Conservation (phyloP, 768 basidiomycete genomes). For the Tephrocybe sp. region DNA sequence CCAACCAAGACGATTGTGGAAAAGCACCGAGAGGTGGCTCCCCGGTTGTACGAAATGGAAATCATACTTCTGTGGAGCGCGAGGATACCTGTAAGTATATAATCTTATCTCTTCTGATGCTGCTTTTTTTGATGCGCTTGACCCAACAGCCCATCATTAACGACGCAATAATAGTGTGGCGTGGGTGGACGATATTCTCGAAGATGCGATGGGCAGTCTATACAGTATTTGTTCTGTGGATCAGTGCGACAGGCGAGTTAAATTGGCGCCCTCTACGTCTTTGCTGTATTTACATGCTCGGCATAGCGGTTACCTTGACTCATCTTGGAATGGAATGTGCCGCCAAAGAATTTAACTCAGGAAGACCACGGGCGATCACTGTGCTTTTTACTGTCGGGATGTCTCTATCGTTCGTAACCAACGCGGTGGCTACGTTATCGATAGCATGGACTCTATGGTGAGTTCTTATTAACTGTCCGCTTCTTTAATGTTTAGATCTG, state of each 20-base stretch:
- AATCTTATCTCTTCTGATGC: neutral
- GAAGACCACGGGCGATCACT: neutral
- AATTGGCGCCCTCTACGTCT: neutral
- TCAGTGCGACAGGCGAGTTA: slow-evolving; percentile 1
- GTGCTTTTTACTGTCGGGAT: slow-evolving; percentile 1
- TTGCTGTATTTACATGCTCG: neutral
- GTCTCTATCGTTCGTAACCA: neutral
- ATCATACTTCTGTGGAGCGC: neutral
- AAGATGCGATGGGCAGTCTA: neutral
- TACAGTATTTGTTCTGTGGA: neutral
- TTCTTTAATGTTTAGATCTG: neutral
- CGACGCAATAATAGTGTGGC: slow-evolving; percentile 7
- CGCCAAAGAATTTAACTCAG: neutral
- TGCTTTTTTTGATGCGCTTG: neutral
- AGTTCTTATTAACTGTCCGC: neutral
- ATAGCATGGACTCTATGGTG: slow-evolving; percentile 7
- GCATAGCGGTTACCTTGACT: neutral
- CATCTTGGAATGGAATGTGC: neutral
- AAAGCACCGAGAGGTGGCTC: neutral
- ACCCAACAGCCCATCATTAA: slow-evolving; percentile 1
- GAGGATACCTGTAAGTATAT: neutral
- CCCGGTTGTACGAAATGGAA: neutral
- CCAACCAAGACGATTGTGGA: neutral
- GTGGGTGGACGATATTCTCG: neutral
- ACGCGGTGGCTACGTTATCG: neutral